Percentiles rank a stretch among this genome's conserved stretches.
Evolutionary conservation across 805 yeast species (phyloP).

Genomic region (Wickerhamiella azyma): DNA sequence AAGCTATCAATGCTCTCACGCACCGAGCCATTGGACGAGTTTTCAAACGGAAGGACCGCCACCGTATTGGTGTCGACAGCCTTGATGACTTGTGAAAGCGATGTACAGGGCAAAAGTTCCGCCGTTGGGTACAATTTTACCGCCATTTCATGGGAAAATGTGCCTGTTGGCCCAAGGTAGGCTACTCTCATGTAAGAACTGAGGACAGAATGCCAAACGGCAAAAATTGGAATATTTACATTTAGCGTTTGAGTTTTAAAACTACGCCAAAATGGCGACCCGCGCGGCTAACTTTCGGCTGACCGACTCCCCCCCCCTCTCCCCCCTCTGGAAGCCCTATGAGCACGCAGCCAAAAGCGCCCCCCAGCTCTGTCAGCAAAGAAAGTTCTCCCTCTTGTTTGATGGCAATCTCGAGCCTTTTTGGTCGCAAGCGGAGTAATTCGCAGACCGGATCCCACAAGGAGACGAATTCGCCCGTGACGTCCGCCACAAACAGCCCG

Average conservation of each 20-base stretch:
- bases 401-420: conserved; percentile 8
- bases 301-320: neutral
- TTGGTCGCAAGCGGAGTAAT: conserved; percentile 8
- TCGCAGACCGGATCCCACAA: neutral
- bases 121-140: conserved; percentile 8
- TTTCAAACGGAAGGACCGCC: conserved; percentile 81
- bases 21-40: conserved; percentile 91
- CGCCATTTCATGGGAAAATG: conserved; percentile 75
- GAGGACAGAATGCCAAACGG: neutral
- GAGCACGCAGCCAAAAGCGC: neutral
- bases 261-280: neutral
- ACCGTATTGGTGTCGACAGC: conserved; percentile 37
- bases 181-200: conserved; percentile 27
- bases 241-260: neutral
- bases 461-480: neutral
- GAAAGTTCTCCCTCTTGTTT: neutral
- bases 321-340: neutral
- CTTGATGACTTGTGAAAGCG: conserved; percentile 46
- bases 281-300: neutral
- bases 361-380: neutral
- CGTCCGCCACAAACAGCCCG: neutral
- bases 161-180: conserved; percentile 81
- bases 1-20: conserved; percentile 63
- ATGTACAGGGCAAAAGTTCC: conserved; percentile 17
- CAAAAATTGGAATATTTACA: too few relatives aligned